Evolutionary conservation across 805 yeast species (phyloP), one percentile per base, ranked within the genome.

Genomic region (Millerago galiae): DNA sequence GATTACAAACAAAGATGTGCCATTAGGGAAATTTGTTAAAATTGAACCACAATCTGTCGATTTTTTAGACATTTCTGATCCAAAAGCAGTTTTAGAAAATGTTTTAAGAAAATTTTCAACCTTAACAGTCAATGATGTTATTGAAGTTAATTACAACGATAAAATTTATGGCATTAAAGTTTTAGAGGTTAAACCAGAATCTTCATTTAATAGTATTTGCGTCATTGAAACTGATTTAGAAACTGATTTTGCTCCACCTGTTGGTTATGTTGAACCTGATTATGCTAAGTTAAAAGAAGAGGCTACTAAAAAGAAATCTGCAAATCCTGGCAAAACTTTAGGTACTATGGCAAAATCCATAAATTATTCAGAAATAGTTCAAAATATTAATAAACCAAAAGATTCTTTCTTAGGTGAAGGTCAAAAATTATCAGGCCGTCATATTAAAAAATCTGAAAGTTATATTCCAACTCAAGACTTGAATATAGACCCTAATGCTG

Each of bases 161-260:
- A 76, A 81, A 17, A 67, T 77, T 2, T 93, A 77, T 58, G 82
- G 81, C 18, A 88, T 93, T 47, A 84, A 81, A 58, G 90, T 93
- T 15, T 66, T 91, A 36, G 97, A 93, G 54, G 86, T 79, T 24
- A 86, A 86, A 55, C 98, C 98, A 0, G 85, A 82, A 40, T 71
- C 78, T 2, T 53, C 61, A 7, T 65, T 68, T 8, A 66, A 74
- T 28, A 85, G 96, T 45, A 82, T 91, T 12, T 91, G 97, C 70
- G 96, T 93, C 5, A 87, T 93, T 24, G 99, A 93, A 60, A 93
- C 99, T 0, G 99, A 93, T 66, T 71, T 93, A 47, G 95, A 87
- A 45, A 95, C 97, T 0, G 99, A 93, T 59, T 93, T 93, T 68
- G 98, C 97, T 2, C 96, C 99, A 2, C 99, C 99, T 0, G 96